Conservation (phyloP, 305 asterid species). For the Salvia sclarea region DNA sequence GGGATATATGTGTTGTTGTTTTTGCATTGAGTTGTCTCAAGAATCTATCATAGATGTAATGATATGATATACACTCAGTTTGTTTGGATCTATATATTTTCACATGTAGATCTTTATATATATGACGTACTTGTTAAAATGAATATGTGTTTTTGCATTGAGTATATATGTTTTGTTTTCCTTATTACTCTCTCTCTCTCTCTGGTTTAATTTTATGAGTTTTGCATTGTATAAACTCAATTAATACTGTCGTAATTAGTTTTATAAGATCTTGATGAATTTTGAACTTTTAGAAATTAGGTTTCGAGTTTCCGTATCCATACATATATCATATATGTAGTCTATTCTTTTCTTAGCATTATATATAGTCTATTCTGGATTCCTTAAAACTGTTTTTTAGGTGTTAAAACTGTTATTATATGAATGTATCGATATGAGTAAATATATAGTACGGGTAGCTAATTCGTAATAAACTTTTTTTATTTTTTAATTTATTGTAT, state of each 20-base stretch:
- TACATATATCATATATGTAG: too few species aligned
- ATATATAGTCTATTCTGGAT: too few species aligned
- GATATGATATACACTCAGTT: neutral
- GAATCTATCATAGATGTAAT: neutral
- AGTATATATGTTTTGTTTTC: neutral
- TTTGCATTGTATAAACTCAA: neutral
- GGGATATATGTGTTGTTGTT: too few species aligned
- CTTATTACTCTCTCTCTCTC: neutral
- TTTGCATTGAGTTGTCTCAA: neutral
- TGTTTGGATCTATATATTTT: slow-evolving; percentile 13
- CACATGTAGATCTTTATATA: neutral
- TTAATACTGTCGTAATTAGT: neutral
- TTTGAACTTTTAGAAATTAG: neutral
- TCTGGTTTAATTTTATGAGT: neutral
- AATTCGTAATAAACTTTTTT: too few species aligned
- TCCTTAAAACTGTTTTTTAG: too few species aligned
- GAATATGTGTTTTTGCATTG: too few species aligned
- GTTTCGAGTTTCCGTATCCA: neutral
- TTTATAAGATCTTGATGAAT: neutral
- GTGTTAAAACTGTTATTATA: too few species aligned
- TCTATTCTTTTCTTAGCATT: too few species aligned
- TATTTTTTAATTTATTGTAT: too few species aligned
- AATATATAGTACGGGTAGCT: too few species aligned
- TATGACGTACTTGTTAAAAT: neutral
- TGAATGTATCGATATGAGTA: too few species aligned